Base-by-base conservation (phyloP, 345 rosid species). In the Salix exigua region DNA sequence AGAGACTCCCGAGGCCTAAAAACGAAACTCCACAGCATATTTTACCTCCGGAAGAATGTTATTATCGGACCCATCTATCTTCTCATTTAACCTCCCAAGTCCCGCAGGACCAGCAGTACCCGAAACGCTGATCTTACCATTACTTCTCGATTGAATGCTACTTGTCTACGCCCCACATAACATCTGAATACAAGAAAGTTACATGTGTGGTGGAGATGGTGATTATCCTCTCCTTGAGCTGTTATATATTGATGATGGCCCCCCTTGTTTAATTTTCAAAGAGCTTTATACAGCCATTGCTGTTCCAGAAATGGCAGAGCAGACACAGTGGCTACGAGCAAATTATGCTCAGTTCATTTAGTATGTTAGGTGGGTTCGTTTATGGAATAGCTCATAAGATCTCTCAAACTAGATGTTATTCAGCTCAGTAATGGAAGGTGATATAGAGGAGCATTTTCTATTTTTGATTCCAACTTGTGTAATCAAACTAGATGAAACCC, bases 61-160 rank as follows among this genome's bases (percentile, higher is more conserved):
- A 10, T 2, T 53, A 42, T 40, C 25, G 23, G 19, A 35, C 30
- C 66, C 67, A 80, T 76, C 68, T 21, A n/a, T 66, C 76, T 37
- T 50, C 12, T 31, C 68, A 48, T 70, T 69, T 35, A 50, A 46
- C 31, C 75, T 46, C 3, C n/a, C n/a, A n/a, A n/a, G n/a, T n/a
- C n/a, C 21, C 65, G 46, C 62, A 64, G 86, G 83, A 74, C 85
- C 82, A 75, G 78, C 77, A 76, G 77, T 38, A 55, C 71, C 83
- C 82, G 81, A 42, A 63, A n/a, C 50, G 19, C 70, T 74, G 66
- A 12, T 73, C 62, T 75, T 40, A 0, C 78, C 82, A 66, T 86
- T 68, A 82, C 40, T 73, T 73, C 85, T 26, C 14, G 26, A 76
- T 80, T 78, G 60, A 83, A 78, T 66, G 71, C 79, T 60, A 26